Evolutionary conservation across 192 early-diverging fungal species (phyloP).

Genomic region (Coemansia guatemalensis): DNA sequence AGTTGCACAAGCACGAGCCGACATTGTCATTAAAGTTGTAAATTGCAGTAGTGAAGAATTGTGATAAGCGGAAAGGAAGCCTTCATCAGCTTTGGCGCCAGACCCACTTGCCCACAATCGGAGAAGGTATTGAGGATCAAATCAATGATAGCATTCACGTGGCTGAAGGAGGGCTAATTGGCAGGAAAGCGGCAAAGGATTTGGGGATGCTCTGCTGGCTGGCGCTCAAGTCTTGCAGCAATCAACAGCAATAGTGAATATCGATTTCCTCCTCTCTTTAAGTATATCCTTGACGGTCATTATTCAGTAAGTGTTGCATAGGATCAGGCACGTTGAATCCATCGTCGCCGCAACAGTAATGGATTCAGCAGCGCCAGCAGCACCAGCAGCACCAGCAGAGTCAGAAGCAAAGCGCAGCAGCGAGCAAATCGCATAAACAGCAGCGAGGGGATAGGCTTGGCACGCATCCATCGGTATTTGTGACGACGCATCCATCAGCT

Average conservation of each 20-base stretch:
- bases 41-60: neutral
- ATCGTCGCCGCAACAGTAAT: constrained; percentile 4
- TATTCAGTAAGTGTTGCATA: constrained; percentile 43
- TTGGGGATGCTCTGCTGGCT: neutral
- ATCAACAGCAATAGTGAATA: neutral
- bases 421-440: neutral
- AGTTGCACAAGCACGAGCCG: constrained; percentile 11
- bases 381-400: neutral
- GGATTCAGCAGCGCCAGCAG: constrained; percentile 20
- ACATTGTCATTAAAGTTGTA: neutral
- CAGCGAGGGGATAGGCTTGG: neutral
- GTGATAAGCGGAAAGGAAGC: neutral
- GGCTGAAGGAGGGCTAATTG: neutral
- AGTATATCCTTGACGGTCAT: constrained; percentile 17
- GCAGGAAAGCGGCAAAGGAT: neutral
- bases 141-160: neutral
- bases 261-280: constrained; percentile 21
- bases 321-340: neutral
- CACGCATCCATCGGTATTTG: neutral
- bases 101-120: no score
- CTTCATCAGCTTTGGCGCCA: no score
- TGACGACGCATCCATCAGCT: neutral
- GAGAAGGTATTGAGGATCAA: neutral
- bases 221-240: neutral
- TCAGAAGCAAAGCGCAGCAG: neutral